Evolutionary conservation across 1,139 yeast genomes (phyloP).

Genomic region (Saccharomyces hybrid): DNA sequence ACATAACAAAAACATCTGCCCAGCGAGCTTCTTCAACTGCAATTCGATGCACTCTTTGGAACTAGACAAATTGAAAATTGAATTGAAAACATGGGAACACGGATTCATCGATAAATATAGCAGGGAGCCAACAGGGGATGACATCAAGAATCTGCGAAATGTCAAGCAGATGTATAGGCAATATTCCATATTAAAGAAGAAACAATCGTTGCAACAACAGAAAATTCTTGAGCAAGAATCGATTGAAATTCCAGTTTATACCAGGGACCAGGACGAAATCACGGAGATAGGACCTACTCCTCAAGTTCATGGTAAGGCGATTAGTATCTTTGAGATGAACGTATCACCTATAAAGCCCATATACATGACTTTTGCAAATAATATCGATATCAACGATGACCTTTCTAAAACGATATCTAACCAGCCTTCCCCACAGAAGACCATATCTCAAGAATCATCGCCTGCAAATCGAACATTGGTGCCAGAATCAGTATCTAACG

Average conservation of each 20-base stretch:
- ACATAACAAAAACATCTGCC: not conserved
- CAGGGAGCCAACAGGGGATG: slow-evolving; percentile 27
- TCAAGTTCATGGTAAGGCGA: slow-evolving; percentile 30
- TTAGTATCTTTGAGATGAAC: slow-evolving; percentile 29
- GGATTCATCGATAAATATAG: slow-evolving; percentile 20
- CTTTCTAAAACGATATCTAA: not conserved
- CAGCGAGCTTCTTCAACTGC: not conserved
- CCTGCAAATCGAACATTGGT: not conserved
- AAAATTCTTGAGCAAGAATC: not conserved
- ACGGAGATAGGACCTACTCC: slow-evolving; percentile 32
- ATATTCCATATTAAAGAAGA: slow-evolving; percentile 23
- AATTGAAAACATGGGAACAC: slow-evolving; percentile 29
- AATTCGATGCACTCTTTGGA: slow-evolving; percentile 3
- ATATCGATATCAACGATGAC: not conserved
- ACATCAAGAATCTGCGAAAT: slow-evolving; percentile 23
- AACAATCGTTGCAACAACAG: not conserved
- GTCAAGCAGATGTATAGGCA: slow-evolving; percentile 25
- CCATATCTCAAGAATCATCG: not conserved
- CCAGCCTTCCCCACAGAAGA: not conserved
- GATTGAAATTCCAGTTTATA: not conserved
- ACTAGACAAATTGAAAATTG: slow-evolving; percentile 19
- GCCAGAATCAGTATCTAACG: not conserved
- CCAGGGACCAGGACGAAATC: not conserved
- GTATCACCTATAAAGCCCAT: slow-evolving; percentile 24
- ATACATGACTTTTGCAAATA: not conserved